phyloP scores from a whole-genome alignment of 2,329 filamentous ascomycete genomes.

The Cytospora paraplurivora region DNA sequence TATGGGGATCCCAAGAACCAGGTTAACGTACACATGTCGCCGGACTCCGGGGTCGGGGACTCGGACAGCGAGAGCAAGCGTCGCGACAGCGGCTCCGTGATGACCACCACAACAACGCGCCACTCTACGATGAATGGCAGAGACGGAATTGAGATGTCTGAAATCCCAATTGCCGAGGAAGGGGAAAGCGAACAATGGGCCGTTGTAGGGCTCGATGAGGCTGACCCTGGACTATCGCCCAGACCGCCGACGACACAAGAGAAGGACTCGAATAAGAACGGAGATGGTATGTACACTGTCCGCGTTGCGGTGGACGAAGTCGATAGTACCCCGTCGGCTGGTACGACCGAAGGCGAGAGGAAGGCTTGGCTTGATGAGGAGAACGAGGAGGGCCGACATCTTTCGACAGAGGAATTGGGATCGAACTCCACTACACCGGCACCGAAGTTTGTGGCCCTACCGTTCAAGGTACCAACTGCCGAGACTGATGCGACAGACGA shows the following conservation, averaged over 20 bases:
- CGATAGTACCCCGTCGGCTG: constrained; percentile 34
- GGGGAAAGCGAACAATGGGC: not conserved
- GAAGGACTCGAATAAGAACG: constrained; percentile 45
- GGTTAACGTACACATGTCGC: constrained; percentile 41
- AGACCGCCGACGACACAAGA: constrained; percentile 42
- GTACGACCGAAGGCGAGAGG: constrained; percentile 39
- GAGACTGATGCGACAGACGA: constrained; percentile 38
- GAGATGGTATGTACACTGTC: constrained; percentile 54
- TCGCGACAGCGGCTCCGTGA: constrained; percentile 40
- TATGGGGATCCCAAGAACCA: constrained; percentile 62
- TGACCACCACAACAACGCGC: constrained; percentile 38
- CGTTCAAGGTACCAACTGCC: constrained; percentile 61
- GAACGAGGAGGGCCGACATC: constrained; percentile 38
- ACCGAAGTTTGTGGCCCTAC: constrained; percentile 64
- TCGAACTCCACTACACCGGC: constrained; percentile 43
- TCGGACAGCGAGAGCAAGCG: constrained; percentile 49
- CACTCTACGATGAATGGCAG: constrained; percentile 45
- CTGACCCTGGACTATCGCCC: constrained; percentile 30
- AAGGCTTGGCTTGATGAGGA: constrained; percentile 38
- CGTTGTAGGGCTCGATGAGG: not conserved
- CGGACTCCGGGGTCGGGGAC: constrained; percentile 55
- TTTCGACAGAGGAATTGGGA: constrained; percentile 34
- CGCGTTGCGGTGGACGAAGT: constrained; percentile 54
- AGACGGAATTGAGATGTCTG: constrained; percentile 56
- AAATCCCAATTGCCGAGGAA: constrained; percentile 44